Base-by-base conservation (phyloP, 2,329 filamentous ascomycete genomes). In the Stagonosporopsis rhizophila region DNA sequence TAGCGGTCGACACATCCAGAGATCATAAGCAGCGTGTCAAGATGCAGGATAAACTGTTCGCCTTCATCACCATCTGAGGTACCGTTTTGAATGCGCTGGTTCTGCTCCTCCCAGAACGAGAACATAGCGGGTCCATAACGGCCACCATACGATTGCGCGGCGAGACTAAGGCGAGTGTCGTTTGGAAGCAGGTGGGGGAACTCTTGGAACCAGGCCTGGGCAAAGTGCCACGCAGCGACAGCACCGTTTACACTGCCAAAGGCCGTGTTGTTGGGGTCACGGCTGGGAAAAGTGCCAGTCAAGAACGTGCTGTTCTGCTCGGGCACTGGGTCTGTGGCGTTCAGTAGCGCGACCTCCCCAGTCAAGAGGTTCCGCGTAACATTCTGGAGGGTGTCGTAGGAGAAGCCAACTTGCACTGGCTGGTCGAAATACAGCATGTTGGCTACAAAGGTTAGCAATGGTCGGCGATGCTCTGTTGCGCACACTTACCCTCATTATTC, bases 381-480 rank as follows among this genome's bases (percentile, higher is more conserved):
- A 14, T 64, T 59, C 52, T 71, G 54, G 9, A 64, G 49, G 3
- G 61, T 60, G 20, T 69, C 60, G 38, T 85, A 85, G 2, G 81
- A 83, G 69, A 86, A 85, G 3, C 85, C 85, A 3, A 84, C 81
- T 52, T 85, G 82, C 17, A 80, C 81, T 5, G 84, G 88, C 71
- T 89, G 86, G 66, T 90, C 87, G 63, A 90, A 83, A 72, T 88
- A 90, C 17, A 90, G 79, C 72, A 71, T 71, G 55, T 71, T 70
- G 34, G 68, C 51, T 54, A n/a, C 8, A 14, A 3, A 0, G 11
- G 14, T 58, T 19, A 47, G 27, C 20, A 40, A n/a, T 19, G 22
- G 4, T 20, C 15, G 6, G 27, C 1, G 6, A 3, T 2, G 1
- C 7, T n/a, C 6, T 1, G 9, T 25, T 11, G 2, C 2, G 14